phyloP scores from a whole-genome alignment of 2,329 filamentous ascomycete genomes.

The Trichophyton benhamiae region DNA sequence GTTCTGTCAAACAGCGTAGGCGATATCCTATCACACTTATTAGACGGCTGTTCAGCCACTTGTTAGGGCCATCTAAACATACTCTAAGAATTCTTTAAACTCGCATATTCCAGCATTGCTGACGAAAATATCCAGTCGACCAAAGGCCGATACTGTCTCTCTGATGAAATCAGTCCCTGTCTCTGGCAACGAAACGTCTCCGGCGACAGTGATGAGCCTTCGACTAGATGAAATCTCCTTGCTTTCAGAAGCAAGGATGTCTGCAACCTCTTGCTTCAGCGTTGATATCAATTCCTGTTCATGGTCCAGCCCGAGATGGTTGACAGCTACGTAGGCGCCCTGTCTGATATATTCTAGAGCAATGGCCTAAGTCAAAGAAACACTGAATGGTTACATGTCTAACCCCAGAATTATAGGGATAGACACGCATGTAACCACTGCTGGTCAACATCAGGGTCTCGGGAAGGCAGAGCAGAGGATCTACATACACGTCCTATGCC shows the following conservation, averaged over 20 bases:
- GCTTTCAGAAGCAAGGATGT: constrained; percentile 5
- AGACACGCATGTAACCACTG: not conserved
- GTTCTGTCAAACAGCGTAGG: constrained; percentile 59
- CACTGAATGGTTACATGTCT: not conserved
- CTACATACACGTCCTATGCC: constrained; percentile 57
- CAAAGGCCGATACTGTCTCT: constrained; percentile 45
- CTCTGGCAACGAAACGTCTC: constrained; percentile 64
- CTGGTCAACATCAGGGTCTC: not conserved
- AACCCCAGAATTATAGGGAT: not conserved
- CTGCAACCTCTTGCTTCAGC: constrained; percentile 33
- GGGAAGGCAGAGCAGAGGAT: not conserved
- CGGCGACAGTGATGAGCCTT: constrained; percentile 53
- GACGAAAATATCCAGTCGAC: constrained; percentile 62
- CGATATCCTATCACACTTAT: constrained; percentile 40
- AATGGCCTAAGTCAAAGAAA: constrained; percentile 44
- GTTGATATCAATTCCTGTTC: constrained; percentile 32
- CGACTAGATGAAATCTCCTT: constrained; percentile 12
- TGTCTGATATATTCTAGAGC: constrained; percentile 65
- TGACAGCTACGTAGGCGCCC: constrained; percentile 66
- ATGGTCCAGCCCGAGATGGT: constrained; percentile 50
- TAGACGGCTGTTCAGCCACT: constrained; percentile 5
- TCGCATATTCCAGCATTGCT: constrained; percentile 81
- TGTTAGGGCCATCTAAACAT: constrained; percentile 15
- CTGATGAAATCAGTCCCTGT: constrained; percentile 58
- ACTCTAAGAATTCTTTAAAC: constrained; percentile 76